A percentile compares a stretch with the other conserved stretches of the same genome.
phyloP scores from a whole-genome alignment of 2,329 filamentous ascomycete genomes.

The Orbilia brochopaga region DNA sequence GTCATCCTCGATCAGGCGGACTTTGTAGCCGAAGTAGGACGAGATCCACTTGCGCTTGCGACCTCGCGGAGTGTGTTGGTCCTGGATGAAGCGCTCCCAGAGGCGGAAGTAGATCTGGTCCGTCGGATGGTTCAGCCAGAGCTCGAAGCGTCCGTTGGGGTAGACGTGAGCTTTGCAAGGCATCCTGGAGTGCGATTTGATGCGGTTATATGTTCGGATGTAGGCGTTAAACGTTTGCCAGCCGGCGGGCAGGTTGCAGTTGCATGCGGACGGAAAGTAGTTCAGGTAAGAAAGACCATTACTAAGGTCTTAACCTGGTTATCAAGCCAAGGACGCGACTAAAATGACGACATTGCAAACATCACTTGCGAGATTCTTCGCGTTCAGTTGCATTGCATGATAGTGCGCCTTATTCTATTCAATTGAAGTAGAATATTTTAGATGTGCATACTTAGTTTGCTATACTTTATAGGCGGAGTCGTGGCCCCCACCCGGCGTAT shows the following conservation, averaged over 20 bases:
- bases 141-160: constrained; percentile 45
- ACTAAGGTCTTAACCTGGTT: too few relatives aligned
- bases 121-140: constrained; percentile 44
- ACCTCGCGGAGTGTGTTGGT: constrained; percentile 38
- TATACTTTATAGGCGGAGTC: too few relatives aligned
- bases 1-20: constrained; percentile 29
- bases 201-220: background rate
- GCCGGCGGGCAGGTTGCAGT: background rate
- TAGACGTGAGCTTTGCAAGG: constrained; percentile 50
- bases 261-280: background rate
- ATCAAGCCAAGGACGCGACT: too few relatives aligned
- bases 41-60: constrained; percentile 49
- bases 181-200: constrained; percentile 20
- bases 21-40: constrained; percentile 48
- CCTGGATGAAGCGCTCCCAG: constrained; percentile 48
- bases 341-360: background rate
- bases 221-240: too few relatives aligned
- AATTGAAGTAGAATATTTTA: too few relatives aligned
- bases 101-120: constrained; percentile 47
- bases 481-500: too few relatives aligned
- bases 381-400: too few relatives aligned
- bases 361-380: background rate
- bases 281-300: too few relatives aligned
- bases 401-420: too few relatives aligned
- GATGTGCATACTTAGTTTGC: too few relatives aligned